Percentiles rank a stretch among this genome's conserved stretches.
Evolutionary conservation across 495 filamentous ascomycete species (phyloP).

Genomic region (Penicillium angulare): DNA sequence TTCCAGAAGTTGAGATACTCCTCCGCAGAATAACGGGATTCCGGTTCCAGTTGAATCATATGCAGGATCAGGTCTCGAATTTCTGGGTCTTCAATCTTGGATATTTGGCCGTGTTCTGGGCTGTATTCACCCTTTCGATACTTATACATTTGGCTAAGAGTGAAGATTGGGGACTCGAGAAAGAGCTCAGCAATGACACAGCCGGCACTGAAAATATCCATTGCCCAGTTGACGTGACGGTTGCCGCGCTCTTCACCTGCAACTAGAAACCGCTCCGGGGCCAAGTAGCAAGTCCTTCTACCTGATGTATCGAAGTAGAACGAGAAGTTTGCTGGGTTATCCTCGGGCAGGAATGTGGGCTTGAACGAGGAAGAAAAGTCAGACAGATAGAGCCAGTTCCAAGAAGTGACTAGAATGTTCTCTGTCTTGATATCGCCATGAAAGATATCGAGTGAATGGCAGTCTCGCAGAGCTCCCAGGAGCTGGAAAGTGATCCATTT

Average conservation of each 20-base stretch:
- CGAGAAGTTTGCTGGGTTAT: conserved; percentile 95
- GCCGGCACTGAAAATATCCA: conserved; percentile 98
- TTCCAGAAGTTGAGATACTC: conserved; percentile 94
- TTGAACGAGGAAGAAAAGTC: conserved; percentile 98
- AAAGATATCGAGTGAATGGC: conserved; percentile 84
- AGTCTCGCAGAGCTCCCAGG: conserved; percentile 88
- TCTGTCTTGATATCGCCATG: conserved; percentile 99
- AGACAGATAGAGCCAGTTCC: conserved; percentile 98
- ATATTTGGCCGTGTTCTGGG: conserved; percentile 72
- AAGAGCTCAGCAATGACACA: conserved; percentile 98
- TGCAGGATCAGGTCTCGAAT: conserved; percentile 84
- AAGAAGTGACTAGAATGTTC: conserved; percentile 93
- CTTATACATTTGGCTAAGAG: conserved; percentile 87
- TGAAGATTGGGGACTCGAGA: conserved; percentile 92
- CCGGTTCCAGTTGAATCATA: conserved; percentile 93
- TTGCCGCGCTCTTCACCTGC: conserved; percentile 64
- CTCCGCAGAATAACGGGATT: conserved; percentile 88
- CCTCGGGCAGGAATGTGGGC: conserved; percentile 88
- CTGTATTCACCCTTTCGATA: conserved; percentile 93
- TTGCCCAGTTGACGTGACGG: conserved; percentile 78
- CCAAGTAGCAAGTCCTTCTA: conserved; percentile 90
- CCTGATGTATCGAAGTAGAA: conserved; percentile 97
- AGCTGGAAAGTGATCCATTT: conserved; percentile 98
- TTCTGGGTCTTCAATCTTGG: conserved; percentile 82
- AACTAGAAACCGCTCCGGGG: conserved; percentile 85